These are phyloP conservation scores for Ascoidea asiatica DNA, from an alignment of 805 yeast species.

Conservation along the genomic window DNA sequence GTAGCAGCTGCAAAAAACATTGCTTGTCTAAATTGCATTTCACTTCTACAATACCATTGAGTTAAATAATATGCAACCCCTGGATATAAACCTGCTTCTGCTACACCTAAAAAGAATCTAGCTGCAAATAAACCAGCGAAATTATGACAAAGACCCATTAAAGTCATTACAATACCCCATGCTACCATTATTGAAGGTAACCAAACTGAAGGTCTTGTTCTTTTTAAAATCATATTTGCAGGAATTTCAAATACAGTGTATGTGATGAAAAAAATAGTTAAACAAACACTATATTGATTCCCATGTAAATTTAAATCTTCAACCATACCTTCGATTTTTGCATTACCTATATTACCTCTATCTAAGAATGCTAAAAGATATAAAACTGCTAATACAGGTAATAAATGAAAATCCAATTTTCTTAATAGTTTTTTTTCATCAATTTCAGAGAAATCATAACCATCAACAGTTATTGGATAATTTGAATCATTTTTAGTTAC, in stretches of 20 bases:
- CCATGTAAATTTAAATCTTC: constrained; percentile 28
- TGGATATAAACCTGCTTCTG: constrained; percentile 29
- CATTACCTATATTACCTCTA: constrained; percentile 40
- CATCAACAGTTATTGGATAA: no score
- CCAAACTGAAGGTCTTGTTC: constrained; percentile 31
- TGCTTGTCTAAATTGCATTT: constrained; percentile 23
- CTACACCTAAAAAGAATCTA: constrained; percentile 30
- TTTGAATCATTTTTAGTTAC: no score
- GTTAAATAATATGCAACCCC: constrained; percentile 25
- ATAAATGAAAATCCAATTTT: constrained; percentile 27
- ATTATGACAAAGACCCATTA: constrained; percentile 31
- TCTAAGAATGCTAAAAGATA: constrained; percentile 37
- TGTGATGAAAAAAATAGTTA: constrained; percentile 34
- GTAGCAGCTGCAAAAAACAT: constrained; percentile 24
- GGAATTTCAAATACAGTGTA: constrained; percentile 34
- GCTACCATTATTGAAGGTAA: constrained; percentile 31
- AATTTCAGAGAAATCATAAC: constrained; percentile 10
- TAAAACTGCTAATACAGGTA: constrained; percentile 29
- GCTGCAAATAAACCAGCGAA: constrained; percentile 29
- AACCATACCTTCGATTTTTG: constrained; percentile 35
- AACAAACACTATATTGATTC: constrained; percentile 28
- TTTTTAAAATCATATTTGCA: constrained; percentile 30
- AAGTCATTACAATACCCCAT: constrained; percentile 36
- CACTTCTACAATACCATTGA: constrained; percentile 24
- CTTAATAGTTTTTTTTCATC: constrained; percentile 14